A percentile compares a stretch with the other conserved stretches of the same genome.
These are phyloP conservation scores for Cladosporium austrohemisphaericum DNA, from an alignment of 2,329 filamentous ascomycete genomes.

Conservation along the genomic window DNA sequence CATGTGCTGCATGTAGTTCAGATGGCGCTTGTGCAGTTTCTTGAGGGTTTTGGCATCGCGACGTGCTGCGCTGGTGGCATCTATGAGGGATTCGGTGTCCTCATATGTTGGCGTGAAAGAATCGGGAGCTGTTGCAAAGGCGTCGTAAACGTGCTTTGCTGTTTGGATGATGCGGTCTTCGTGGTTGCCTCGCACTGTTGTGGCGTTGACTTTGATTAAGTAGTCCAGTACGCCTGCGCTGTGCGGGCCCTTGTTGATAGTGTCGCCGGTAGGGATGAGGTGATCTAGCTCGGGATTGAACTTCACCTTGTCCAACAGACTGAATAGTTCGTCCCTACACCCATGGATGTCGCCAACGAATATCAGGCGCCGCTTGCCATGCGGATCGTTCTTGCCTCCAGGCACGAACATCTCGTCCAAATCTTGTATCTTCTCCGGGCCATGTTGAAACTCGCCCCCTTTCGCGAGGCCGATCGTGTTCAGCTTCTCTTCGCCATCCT, in stretches of 20 bases:
- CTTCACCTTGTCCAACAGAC: conserved; percentile 62
- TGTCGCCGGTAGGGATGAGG: conserved; percentile 71
- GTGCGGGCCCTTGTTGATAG: conserved; percentile 84
- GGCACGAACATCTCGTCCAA: conserved; percentile 41
- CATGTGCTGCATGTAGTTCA: conserved; percentile 32
- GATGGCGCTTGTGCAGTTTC: conserved; percentile 28
- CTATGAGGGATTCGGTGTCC: conserved; percentile 9
- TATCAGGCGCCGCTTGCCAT: conserved; percentile 59
- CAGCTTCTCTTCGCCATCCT: conserved; percentile 1
- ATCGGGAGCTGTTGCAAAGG: conserved; percentile 3
- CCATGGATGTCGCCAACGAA: conserved; percentile 93
- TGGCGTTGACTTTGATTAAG: conserved; percentile 69
- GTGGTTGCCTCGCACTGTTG: conserved; percentile 85
- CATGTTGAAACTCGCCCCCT: conserved; percentile 21
- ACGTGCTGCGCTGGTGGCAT: conserved; percentile 7
- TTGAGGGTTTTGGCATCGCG: conserved; percentile 29
- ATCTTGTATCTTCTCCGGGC: conserved; percentile 37
- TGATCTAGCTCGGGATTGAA: conserved; percentile 66
- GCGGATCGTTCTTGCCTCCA: conserved; percentile 31
- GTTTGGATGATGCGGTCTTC: conserved; percentile 76
- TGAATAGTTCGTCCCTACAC: conserved; percentile 61
- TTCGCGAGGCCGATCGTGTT: conserved; percentile 29
- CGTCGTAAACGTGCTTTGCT: conserved; percentile 20
- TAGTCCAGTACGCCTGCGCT: conserved; percentile 72
- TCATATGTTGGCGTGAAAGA: neutral